Evolutionary conservation across 257 asterid species (phyloP).

Genomic region (Plectranthus barbatus): DNA sequence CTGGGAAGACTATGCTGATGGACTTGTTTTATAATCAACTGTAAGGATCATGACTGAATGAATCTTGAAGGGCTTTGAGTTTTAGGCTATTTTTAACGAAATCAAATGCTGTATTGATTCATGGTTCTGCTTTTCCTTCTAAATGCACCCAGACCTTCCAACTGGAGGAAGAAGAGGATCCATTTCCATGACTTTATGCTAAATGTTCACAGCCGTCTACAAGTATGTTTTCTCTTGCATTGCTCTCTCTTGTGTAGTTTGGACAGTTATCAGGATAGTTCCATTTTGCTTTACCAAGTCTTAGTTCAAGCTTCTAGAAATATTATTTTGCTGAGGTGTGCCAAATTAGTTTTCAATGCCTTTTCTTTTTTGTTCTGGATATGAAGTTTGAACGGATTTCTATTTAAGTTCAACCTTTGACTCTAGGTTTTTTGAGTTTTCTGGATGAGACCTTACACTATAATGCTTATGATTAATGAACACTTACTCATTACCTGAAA

Average conservation of each 20-base stretch:
- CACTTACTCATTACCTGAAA: neutral
- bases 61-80: slow-evolving; percentile 24
- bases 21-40: slow-evolving; percentile 69
- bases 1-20: slow-evolving; percentile 97
- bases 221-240: slow-evolving; percentile 32
- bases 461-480: neutral
- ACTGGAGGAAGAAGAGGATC: slow-evolving; percentile 92
- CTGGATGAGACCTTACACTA: neutral
- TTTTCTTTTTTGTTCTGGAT: neutral
- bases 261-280: neutral
- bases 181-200: slow-evolving; percentile 97
- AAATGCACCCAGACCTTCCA: slow-evolving; percentile 50
- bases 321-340: neutral
- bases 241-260: neutral
- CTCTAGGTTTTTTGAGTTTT: neutral
- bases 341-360: neutral
- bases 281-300: slow-evolving; percentile 3
- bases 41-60: slow-evolving; percentile 35
- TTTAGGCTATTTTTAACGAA: slow-evolving; percentile 34
- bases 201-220: slow-evolving; percentile 82
- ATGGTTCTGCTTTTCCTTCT: neutral
- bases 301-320: slow-evolving; percentile 1
- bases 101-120: neutral
- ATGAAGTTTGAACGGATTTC: neutral
- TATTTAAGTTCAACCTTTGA: neutral